phyloP scores from a whole-genome alignment of 345 rosid genomes.

The Balakata baccata region DNA sequence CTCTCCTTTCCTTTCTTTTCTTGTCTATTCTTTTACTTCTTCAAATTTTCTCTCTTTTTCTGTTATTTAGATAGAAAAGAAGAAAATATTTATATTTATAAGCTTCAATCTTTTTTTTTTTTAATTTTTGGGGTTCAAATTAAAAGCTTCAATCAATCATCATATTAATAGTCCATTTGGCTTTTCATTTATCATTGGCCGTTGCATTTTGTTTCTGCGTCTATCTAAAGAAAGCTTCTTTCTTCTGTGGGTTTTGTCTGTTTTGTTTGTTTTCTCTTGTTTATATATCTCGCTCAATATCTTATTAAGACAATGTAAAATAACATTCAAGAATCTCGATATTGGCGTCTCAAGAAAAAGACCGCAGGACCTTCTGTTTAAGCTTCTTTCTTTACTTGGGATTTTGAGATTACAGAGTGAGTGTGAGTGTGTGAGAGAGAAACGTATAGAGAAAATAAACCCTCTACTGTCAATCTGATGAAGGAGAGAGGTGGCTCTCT shows the following conservation, averaged over 20 bases:
- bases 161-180: no score
- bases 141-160: no score
- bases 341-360: constrained; percentile 41
- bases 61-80: no score
- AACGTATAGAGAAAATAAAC: neutral
- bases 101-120: neutral
- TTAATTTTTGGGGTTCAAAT: neutral
- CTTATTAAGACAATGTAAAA: neutral
- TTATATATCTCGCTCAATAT: neutral
- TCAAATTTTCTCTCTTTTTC: no score
- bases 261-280: neutral
- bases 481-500: constrained; percentile 59
- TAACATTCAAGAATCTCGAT: constrained; percentile 39
- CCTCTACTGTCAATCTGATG: constrained; percentile 28
- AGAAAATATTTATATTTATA: no score
- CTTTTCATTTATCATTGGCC: constrained; percentile 5
- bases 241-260: constrained; percentile 16
- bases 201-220: constrained; percentile 8
- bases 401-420: neutral
- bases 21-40: no score
- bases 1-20: neutral
- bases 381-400: neutral
- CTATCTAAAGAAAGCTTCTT: neutral
- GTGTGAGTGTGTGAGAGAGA: neutral
- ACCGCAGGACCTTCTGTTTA: constrained; percentile 15